Conservation (phyloP, 495 filamentous ascomycete species). For the Tricharina praecox region DNA sequence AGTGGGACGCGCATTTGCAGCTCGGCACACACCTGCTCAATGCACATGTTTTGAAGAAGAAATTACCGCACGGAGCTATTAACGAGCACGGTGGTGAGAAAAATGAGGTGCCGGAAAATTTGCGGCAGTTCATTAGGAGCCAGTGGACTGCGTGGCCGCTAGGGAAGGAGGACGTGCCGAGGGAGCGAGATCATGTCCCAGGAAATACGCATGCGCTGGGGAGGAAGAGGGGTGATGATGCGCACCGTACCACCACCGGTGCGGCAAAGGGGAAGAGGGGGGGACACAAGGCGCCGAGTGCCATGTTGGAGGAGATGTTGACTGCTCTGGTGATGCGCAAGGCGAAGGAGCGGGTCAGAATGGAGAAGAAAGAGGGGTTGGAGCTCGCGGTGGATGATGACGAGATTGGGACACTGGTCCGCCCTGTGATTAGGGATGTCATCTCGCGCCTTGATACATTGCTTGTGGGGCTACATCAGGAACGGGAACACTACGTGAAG, state of each 20-base stretch:
- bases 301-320: conserved; percentile 2
- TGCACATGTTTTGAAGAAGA: conserved; percentile 3
- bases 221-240: not conserved
- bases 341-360: conserved; percentile 1
- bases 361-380: not conserved
- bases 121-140: not conserved
- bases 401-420: not conserved
- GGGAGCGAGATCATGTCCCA: not conserved
- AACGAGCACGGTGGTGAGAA: not conserved
- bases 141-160: conserved; percentile 6
- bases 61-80: not conserved
- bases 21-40: conserved; percentile 1
- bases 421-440: not conserved
- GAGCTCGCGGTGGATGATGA: conserved; percentile 5
- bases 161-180: not conserved
- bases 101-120: not conserved
- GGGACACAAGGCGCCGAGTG: not conserved
- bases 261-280: not conserved
- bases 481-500: not conserved
- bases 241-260: not conserved
- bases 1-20: conserved; percentile 1
- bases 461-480: conserved; percentile 1
- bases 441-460: not conserved
- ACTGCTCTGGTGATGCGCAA: not conserved
- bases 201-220: not conserved